Base-by-base conservation (phyloP, 768 basidiomycete genomes). In the Serendipita indica region DNA sequence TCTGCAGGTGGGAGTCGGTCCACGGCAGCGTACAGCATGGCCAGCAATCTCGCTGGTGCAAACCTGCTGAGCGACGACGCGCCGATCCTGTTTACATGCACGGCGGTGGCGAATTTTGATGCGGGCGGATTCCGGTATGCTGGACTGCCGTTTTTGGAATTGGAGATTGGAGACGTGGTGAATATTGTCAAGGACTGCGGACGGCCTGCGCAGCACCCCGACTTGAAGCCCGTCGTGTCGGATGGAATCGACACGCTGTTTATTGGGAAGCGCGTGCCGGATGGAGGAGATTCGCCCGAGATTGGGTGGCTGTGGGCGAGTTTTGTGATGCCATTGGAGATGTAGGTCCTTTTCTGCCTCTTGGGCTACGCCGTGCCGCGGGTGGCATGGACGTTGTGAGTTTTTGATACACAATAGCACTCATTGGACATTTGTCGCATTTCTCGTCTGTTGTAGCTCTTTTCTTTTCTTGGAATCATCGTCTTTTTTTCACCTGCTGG, bases 151-250 rank as follows among this genome's bases (percentile, higher is more conserved):
- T 54, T 54, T 28, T 28, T 54, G 7, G 20, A 54, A 3, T 30
- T 54, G 49, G 49, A 54, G n/a, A 54, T 54, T n/a, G 49, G 49
- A 10, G 49, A 54, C 30, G n/a, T 54, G 7, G 22, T 54, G 3
- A 54, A 54, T 54, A 54, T 54, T n/a, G 49, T 54, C 49, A 54
- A 54, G 22, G 49, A 54, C 22, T n/a, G 20, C n/a, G 49, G 49
- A 4, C 49, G 49, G 20, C 49, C 49, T 28, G 1, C 49, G 7
- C 22, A 54, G 7, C 49, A 54, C 30, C 49, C 49, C 2, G 49
- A 54, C 20, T 27, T 54, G 49, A 16, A 54, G n/a, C 49, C 49
- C 20, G 49, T 54, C 20, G 49, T 54, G 16, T 18, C 49, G 7
- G 49, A 54, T 28, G 49, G 49, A 7, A 30, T 54, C 6, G 49